phyloP scores from a whole-genome alignment of 208 protist species.

The Leishmania lainsoni region DNA sequence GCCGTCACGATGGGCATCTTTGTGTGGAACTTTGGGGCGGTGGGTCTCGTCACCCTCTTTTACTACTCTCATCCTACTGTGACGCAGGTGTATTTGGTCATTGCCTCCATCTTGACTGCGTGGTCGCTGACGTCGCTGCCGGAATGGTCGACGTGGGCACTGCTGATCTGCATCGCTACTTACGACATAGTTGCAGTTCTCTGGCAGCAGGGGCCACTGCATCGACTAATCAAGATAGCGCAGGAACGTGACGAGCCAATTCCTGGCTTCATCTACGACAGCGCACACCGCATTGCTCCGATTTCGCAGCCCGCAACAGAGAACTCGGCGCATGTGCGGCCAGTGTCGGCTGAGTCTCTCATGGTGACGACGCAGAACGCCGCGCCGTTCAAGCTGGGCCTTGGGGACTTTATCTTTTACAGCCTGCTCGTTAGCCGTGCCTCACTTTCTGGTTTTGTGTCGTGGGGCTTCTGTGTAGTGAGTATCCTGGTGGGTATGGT shows the following conservation, averaged over 20 bases:
- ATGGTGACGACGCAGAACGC: slow-evolving; percentile 7
- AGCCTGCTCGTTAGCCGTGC: slow-evolving; percentile 74
- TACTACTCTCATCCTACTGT: slow-evolving; percentile 79
- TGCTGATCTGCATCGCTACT: slow-evolving; percentile 72
- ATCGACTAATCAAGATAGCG: slow-evolving; percentile 65
- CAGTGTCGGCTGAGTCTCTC: slow-evolving; percentile 9
- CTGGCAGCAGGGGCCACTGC: slow-evolving; percentile 73
- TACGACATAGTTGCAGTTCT: slow-evolving; percentile 91
- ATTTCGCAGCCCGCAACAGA: neutral
- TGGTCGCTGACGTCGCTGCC: slow-evolving; percentile 81
- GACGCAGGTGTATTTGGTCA: slow-evolving; percentile 76
- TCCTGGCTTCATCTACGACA: slow-evolving; percentile 87
- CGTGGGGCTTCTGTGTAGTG: slow-evolving; percentile 61
- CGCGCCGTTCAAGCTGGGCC: slow-evolving; percentile 72
- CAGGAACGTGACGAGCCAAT: slow-evolving; percentile 70
- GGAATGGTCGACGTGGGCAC: slow-evolving; percentile 83
- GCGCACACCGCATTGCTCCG: slow-evolving; percentile 17
- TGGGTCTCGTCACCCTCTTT: slow-evolving; percentile 79
- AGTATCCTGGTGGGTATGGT: slow-evolving; percentile 69
- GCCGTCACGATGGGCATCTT: slow-evolving; percentile 58
- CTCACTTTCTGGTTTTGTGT: slow-evolving; percentile 47
- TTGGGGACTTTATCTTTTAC: slow-evolving; percentile 93
- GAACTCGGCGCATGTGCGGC: neutral
- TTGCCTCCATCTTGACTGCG: slow-evolving; percentile 65
- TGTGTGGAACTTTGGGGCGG: slow-evolving; percentile 81